Base-by-base conservation (phyloP, 768 basidiomycete genomes). In the Fomitopsis pulvina region DNA sequence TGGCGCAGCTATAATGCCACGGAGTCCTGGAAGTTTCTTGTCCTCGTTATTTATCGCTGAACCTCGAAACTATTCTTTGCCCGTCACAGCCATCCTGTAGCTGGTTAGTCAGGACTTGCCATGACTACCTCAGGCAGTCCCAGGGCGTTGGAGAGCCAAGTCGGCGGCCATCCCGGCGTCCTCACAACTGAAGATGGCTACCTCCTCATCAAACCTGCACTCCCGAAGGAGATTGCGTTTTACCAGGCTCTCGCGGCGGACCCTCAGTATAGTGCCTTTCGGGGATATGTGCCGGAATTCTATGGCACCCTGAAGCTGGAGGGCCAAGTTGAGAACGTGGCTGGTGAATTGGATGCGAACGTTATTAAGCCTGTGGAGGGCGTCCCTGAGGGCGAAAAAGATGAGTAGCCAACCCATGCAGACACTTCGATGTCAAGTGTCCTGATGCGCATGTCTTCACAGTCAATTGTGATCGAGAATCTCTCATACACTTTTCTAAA, bases 381-480 rank as follows among this genome's bases (percentile, higher is more conserved):
- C 20, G 54, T 47, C 4, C 37, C 55, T 8, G 55, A 65, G 26
- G 49, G 57, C 5, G 61, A 70, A 53, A 79, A 74, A 76, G 80
- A 78, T 75, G 65, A 71, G 74, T 72, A 32, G 20, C 8, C 20
- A 18, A 37, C 7, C 14, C 14, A 37, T 14, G 4, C 14, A 14
- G 34, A 14, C 12, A 24, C 28, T 22, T 42, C 34, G 16, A 29
- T 4, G 26, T 47, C 22, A 30, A 30, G 24, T 20, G 48, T 8
- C 29, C 41, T 53, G 43, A 57, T 38, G 32, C 42, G 4, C 21
- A 1, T 21, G 3, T 37, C 34, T 50, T 34, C 48, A 59, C 81
- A 93, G 72, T 83, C 80, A 51, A 70, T 95, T 47, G 90, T 95
- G 26, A 68, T 99, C 2, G 85, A 94, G 68, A 97, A 99, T 64